These are phyloP conservation scores for Arachis hypogaea DNA, from an alignment of 306 rosid genomes.

Conservation along the genomic window DNA sequence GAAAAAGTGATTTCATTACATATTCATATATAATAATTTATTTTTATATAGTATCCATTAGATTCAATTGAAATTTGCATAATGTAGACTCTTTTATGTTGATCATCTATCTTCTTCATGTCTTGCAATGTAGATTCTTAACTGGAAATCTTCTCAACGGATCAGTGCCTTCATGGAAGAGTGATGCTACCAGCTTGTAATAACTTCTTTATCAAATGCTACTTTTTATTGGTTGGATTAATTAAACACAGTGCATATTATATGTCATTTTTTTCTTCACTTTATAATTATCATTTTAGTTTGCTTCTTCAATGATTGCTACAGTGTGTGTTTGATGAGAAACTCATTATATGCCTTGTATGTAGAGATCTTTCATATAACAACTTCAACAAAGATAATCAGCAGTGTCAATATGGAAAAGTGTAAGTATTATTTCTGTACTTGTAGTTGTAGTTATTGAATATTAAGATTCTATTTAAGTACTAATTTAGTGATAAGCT, in stretches of 20 bases:
- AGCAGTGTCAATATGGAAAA: constrained; percentile 41
- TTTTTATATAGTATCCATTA: too few relatives aligned
- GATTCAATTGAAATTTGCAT: too few relatives aligned
- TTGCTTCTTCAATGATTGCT: too few relatives aligned
- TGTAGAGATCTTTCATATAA: constrained; percentile 76
- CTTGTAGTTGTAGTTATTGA: not conserved
- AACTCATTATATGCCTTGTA: constrained; percentile 25
- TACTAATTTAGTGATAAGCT: not conserved
- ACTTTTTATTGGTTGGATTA: constrained; percentile 2
- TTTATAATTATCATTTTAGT: too few relatives aligned
- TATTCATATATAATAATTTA: too few relatives aligned
- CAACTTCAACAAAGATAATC: constrained; percentile 44
- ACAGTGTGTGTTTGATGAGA: too few relatives aligned
- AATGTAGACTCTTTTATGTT: too few relatives aligned
- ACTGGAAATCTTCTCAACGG: constrained; percentile 78
- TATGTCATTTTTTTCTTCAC: not conserved
- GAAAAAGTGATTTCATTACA: too few relatives aligned
- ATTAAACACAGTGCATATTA: not conserved
- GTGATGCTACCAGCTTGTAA: constrained; percentile 40
- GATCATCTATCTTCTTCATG: not conserved
- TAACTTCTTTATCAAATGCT: constrained; percentile 45
- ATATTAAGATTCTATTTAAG: constrained; percentile 9
- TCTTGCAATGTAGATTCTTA: constrained; percentile 51
- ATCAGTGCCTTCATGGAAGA: constrained; percentile 59
- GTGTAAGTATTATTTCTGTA: constrained; percentile 52